Conservation (phyloP, 1,284 basidiomycete genomes). For the Pisolithus thermaeus region DNA sequence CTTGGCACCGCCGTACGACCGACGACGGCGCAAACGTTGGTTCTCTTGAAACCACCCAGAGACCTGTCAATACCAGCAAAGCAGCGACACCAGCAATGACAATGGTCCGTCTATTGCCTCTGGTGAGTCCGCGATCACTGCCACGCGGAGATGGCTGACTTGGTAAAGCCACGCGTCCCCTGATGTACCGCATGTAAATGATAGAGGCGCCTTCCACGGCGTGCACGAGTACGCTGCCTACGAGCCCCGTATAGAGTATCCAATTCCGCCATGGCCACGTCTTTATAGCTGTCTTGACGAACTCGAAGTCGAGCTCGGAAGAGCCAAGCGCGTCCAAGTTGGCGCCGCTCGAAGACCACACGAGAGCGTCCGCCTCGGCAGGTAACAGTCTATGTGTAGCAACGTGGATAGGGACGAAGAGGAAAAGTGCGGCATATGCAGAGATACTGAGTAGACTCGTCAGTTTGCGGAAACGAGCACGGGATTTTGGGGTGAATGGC, state of each 20-base stretch:
- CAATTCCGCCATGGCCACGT: slow-evolving; percentile 56
- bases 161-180: slow-evolving; percentile 11
- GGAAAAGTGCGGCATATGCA: slow-evolving; percentile 45
- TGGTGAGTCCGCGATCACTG: background rate
- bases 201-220: slow-evolving; percentile 51
- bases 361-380: slow-evolving; percentile 21
- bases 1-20: slow-evolving; percentile 41
- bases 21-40: slow-evolving; percentile 51
- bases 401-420: slow-evolving; percentile 61
- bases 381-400: slow-evolving; percentile 55
- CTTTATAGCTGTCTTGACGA: slow-evolving; percentile 60
- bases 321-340: slow-evolving; percentile 58
- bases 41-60: slow-evolving; percentile 49
- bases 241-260: slow-evolving; percentile 55
- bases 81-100: slow-evolving; percentile 31
- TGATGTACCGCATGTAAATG: slow-evolving; percentile 38
- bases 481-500: too few species aligned
- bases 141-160: slow-evolving; percentile 9
- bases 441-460: slow-evolving; percentile 46
- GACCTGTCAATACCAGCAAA: slow-evolving; percentile 48
- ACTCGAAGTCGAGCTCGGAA: slow-evolving; percentile 68
- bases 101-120: slow-evolving; percentile 24
- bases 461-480: slow-evolving; percentile 32
- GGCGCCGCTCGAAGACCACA: slow-evolving; percentile 4
- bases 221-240: slow-evolving; percentile 48